Evolutionary conservation across 768 basidiomycete species (phyloP).

Genomic region (Pseudohyphozyma bogoriensis): DNA sequence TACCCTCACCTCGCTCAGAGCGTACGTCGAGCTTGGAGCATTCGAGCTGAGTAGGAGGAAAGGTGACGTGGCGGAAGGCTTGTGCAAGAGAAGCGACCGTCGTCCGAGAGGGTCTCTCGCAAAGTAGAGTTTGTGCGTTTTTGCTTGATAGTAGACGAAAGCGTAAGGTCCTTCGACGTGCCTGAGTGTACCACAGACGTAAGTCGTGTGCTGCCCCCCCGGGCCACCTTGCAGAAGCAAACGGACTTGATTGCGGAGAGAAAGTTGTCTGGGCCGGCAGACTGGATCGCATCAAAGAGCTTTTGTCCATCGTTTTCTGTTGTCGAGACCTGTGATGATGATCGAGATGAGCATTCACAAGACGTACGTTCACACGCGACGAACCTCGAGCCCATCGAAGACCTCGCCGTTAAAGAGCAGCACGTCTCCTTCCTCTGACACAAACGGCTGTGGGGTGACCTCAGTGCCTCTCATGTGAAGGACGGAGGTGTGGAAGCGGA

Average conservation of each 20-base stretch:
- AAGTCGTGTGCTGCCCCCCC: too few species aligned
- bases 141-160: slow-evolving; percentile 57
- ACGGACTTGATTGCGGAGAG: slow-evolving; percentile 47
- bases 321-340: slow-evolving; percentile 43
- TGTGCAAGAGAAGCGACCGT: slow-evolving; percentile 67
- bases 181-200: too few species aligned
- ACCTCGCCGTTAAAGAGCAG: slow-evolving; percentile 40
- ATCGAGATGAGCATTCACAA: background rate
- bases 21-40: slow-evolving; percentile 48
- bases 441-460: slow-evolving; percentile 60
- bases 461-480: slow-evolving; percentile 56
- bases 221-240: too few species aligned
- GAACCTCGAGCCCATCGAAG: slow-evolving; percentile 69
- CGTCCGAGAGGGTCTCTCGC: slow-evolving; percentile 75
- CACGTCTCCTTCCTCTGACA: slow-evolving; percentile 65
- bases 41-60: slow-evolving; percentile 59
- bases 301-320: slow-evolving; percentile 65
- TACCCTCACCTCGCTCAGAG: slow-evolving; percentile 61
- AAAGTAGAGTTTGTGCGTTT: slow-evolving; percentile 51
- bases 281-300: slow-evolving; percentile 40
- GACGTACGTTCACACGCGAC: slow-evolving; percentile 16
- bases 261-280: slow-evolving; percentile 42
- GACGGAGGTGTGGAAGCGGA: slow-evolving; percentile 59
- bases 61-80: slow-evolving; percentile 46
- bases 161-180: slow-evolving; percentile 80